Evolutionary conservation across 495 filamentous ascomycete species (phyloP).

Genomic region (Neurospora cerealis): DNA sequence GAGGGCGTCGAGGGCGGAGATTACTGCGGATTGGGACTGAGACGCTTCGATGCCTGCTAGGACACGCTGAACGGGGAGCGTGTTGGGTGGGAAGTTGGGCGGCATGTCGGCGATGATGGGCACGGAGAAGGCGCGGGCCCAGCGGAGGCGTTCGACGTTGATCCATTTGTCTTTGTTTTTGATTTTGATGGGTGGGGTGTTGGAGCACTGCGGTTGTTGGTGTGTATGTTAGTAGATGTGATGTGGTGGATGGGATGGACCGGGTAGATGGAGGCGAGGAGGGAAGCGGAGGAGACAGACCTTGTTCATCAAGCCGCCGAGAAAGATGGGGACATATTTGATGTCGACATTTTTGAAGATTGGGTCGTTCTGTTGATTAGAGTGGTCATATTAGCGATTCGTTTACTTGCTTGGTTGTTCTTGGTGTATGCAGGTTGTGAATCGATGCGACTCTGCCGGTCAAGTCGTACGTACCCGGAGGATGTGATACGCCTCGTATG

Average conservation of each 20-base stretch:
- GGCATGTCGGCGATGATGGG: constrained; percentile 44
- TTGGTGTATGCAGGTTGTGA: background rate
- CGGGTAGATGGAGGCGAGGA: background rate
- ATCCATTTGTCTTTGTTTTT: constrained; percentile 67
- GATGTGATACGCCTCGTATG: constrained; percentile 57
- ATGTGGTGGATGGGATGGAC: background rate
- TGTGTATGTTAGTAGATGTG: background rate
- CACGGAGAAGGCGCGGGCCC: constrained; percentile 48
- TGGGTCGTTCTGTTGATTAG: constrained; percentile 42
- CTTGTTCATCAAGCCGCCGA: constrained; percentile 59
- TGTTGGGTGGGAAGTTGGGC: constrained; percentile 49
- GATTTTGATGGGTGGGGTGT: constrained; percentile 53
- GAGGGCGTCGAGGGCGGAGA: constrained; percentile 36
- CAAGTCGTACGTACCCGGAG: constrained; percentile 37
- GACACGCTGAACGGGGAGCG: constrained; percentile 41
- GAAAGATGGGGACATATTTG: constrained; percentile 57
- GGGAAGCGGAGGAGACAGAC: constrained; percentile 8
- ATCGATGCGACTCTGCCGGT: background rate
- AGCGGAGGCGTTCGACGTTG: constrained; percentile 48
- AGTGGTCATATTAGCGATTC: background rate
- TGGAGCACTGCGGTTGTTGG: constrained; percentile 33
- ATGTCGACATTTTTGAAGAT: constrained; percentile 50
- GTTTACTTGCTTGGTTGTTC: background rate
- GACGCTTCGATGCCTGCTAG: constrained; percentile 25
- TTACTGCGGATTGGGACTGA: constrained; percentile 32